These are phyloP conservation scores for Powellomyces hirtus DNA, from an alignment of 192 early-diverging fungal species.

Conservation along the genomic window DNA sequence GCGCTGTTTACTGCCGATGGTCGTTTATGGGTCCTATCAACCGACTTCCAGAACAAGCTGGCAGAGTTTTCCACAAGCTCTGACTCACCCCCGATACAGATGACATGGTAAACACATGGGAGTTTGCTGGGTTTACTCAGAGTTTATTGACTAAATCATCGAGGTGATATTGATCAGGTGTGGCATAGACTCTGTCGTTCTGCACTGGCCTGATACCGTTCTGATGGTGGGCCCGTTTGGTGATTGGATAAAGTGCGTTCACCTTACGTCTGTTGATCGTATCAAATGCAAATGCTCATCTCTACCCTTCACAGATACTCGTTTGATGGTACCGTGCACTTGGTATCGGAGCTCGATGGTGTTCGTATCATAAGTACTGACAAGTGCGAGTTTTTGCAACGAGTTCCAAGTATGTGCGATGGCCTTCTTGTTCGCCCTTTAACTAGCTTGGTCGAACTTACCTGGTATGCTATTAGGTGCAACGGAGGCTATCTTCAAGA, in stretches of 20 bases:
- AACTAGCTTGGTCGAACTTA: too few species aligned
- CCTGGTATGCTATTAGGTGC: too few species aligned
- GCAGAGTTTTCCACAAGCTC: slow-evolving; percentile 78
- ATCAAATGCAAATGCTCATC: background rate
- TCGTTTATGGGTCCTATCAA: slow-evolving; percentile 87
- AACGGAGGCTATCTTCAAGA: slow-evolving; percentile 83
- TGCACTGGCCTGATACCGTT: slow-evolving; percentile 79
- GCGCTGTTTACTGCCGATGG: slow-evolving; percentile 79
- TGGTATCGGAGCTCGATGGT: slow-evolving; percentile 91
- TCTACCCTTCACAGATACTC: slow-evolving; percentile 17
- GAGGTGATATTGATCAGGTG: slow-evolving; percentile 61
- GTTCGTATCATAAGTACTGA: slow-evolving; percentile 82
- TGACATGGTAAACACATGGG: slow-evolving; percentile 64
- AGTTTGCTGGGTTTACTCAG: background rate
- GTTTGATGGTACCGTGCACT: slow-evolving; percentile 75
- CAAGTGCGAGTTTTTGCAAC: slow-evolving; percentile 82
- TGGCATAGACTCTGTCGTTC: slow-evolving; percentile 88
- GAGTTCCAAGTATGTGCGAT: slow-evolving; percentile 69
- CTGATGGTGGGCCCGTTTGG: slow-evolving; percentile 93
- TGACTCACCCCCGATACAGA: slow-evolving; percentile 63
- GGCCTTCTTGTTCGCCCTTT: too few species aligned
- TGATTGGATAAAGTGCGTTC: slow-evolving; percentile 74
- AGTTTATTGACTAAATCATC: background rate
- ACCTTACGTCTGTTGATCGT: background rate
- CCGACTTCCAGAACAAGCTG: slow-evolving; percentile 90